Base-by-base conservation (phyloP, 805 yeast species). In the Lipomyces mesembrius region DNA sequence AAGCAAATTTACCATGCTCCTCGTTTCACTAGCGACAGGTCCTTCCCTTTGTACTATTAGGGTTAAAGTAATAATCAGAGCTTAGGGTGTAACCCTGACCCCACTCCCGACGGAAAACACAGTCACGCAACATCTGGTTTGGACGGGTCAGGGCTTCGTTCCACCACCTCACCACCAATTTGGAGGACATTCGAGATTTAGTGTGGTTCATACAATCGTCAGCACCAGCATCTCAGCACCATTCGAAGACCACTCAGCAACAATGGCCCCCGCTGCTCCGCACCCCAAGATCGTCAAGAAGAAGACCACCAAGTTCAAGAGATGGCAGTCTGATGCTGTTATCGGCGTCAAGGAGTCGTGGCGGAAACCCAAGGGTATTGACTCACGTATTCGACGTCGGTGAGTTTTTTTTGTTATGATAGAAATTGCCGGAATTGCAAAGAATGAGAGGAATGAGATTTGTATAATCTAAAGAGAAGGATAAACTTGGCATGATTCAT, bases 291-390 rank as follows among this genome's bases (percentile, higher is more conserved):
- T 95, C 85, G 98, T 94, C 84, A 96, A 95, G 94, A 95, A 95
- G 92, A 95, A 93, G 92, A 82, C 92, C 81, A 92, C 92, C 88
- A 90, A 90, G 89, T 95, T 95, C 91, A 96, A 93, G 94, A 92
- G 99, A 88, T 98, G 94, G 84, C 99, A 95, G 88, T 92, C 97
- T 84, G 99, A 95, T 90, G 92, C 97, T 86, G 94, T 92, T 86
- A 89, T 88, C 88, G 93, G 99, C 86, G 97, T 95, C 78, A 85
- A 91, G 80, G 98, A 92, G 86, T 89, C 88, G 89, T 96, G 99
- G 99, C 95, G 99, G 92, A 94, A 95, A 87, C 99, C 96, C 87
- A 95, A 95, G 91, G 99, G 99, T 95, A 95, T 95, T 83, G 99
- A 95, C 88, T 93, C 98, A 77, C 88, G 92, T 86, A 98, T 96